A percentile compares a stretch with the other conserved stretches of the same genome.
Evolutionary conservation across 345 rosid genomes (phyloP).

Genomic region (Luvunga scandens): DNA sequence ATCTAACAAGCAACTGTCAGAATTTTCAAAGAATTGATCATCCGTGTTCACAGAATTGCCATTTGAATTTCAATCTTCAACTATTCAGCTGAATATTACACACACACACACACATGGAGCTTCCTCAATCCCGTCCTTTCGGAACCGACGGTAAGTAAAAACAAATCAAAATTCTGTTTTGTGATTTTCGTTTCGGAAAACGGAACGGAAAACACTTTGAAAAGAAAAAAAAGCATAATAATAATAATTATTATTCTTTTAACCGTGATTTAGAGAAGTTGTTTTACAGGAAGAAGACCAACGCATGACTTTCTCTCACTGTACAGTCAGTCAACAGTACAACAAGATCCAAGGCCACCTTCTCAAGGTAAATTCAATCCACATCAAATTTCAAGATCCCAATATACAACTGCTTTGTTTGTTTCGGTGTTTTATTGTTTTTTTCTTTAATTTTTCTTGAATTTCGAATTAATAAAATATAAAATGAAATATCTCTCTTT

Average conservation of each 20-base stretch:
- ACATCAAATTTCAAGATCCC: constrained; percentile 19
- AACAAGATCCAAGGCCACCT: constrained; percentile 72
- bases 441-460: neutral
- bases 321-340: constrained; percentile 71
- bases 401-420: neutral
- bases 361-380: constrained; percentile 60
- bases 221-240: neutral
- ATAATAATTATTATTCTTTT: neutral
- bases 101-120: constrained; percentile 47
- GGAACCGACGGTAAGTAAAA: constrained; percentile 59
- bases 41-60: constrained; percentile 9
- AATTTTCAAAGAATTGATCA: neutral
- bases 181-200: neutral
- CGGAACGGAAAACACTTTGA: neutral
- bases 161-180: neutral
- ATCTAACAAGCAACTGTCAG: constrained; percentile 31
- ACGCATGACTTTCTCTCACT: constrained; percentile 89
- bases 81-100: constrained; percentile 15
- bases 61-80: neutral
- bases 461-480: neutral
- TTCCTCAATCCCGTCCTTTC: constrained; percentile 71
- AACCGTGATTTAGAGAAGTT: constrained; percentile 32
- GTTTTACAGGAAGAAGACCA: constrained; percentile 77
- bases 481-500: too few relatives aligned
- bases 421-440: neutral